Evolutionary conservation across 495 filamentous ascomycete species (phyloP), one percentile per base, ranked within the genome.

Genomic region (Penicillium flavigenum): DNA sequence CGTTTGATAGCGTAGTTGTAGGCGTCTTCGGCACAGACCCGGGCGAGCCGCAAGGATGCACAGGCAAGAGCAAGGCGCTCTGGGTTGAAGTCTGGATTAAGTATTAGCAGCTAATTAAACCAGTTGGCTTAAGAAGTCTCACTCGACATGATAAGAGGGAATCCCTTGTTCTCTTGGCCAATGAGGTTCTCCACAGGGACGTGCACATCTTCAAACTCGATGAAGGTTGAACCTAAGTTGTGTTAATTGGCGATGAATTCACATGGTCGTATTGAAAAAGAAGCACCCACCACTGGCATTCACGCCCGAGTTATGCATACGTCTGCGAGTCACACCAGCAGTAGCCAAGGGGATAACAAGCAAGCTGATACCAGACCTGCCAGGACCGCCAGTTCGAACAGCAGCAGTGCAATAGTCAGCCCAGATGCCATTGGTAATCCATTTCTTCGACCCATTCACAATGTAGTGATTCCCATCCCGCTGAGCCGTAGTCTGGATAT

Each of bases 251-350:
- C 46, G 29, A 16, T 29, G 8, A 27, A 10, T n/a, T 32, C 6
- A 36, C 9, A 42, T 8, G 12, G 5, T 1, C 85, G 20, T 82
- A 85, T 1, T 82, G 59, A 9, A 20, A 6, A 42, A 16, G 27
- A 14, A 36, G 10, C 11, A 42, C 69, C 11, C 67, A 73, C 72
- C 72, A 47, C 72, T 75, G 6, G 74, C 74, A 56, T 74, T 73
- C 0, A 75, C 71, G 14, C 88, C 79, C 10, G 89, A 92, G 71
- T 95, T 93, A 24, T 81, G 81, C 26, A 90, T 95, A 77, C 91
- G 86, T 70, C 91, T 87, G 44, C 83, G 72, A 66, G 81, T 74
- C 19, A 84, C 74, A 1, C 81, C 81, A 2, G 64, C 52, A n/a
- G 72, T 67, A 34, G 71, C 63, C 47, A 82, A 60, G 3, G 80